Percentiles rank a stretch among this genome's conserved stretches.
Evolutionary conservation across 2,329 filamentous ascomycete species (phyloP).

Genomic region (Fusarium tricinctum): DNA sequence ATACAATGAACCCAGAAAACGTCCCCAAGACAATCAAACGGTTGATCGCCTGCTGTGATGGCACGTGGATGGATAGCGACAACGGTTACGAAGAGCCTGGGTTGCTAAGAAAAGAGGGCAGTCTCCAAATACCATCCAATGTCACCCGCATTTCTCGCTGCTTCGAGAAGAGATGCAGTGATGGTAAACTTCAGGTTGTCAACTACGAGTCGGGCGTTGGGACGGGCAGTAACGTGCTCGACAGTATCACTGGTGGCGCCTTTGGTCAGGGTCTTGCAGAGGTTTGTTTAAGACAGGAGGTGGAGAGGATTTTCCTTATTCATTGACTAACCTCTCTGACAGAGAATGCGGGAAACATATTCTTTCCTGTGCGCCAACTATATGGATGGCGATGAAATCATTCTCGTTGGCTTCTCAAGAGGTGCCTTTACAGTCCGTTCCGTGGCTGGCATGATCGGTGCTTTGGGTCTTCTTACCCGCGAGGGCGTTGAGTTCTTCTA

Average conservation of each 20-base stretch:
- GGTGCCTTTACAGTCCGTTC: conserved; percentile 72
- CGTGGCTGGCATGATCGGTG: conserved; percentile 66
- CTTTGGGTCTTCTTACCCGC: conserved; percentile 66
- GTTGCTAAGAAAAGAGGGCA: conserved; percentile 55
- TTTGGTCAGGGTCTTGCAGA: conserved; percentile 69
- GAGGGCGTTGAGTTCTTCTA: conserved; percentile 68
- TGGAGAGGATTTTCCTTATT: background rate
- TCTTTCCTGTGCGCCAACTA: conserved; percentile 74
- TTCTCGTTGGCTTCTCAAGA: conserved; percentile 70
- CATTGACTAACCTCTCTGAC: conserved; percentile 20
- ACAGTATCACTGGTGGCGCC: conserved; percentile 66
- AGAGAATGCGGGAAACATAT: conserved; percentile 73
- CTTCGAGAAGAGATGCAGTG: conserved; percentile 64
- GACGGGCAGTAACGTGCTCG: conserved; percentile 64
- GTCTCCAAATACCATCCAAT: conserved; percentile 68
- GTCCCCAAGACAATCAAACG: conserved; percentile 56
- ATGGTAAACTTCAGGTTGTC: conserved; percentile 70
- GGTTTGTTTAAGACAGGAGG: conserved; percentile 51
- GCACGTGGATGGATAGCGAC: conserved; percentile 68
- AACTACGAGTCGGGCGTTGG: conserved; percentile 74
- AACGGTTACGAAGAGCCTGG: conserved; percentile 61
- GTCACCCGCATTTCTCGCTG: conserved; percentile 72
- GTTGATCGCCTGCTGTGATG: conserved; percentile 67
- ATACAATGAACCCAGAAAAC: conserved; percentile 13
- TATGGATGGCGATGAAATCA: conserved; percentile 68